Evolutionary conservation across 1,284 basidiomycete species (phyloP).

Genomic region (Coriolopsis trogii): DNA sequence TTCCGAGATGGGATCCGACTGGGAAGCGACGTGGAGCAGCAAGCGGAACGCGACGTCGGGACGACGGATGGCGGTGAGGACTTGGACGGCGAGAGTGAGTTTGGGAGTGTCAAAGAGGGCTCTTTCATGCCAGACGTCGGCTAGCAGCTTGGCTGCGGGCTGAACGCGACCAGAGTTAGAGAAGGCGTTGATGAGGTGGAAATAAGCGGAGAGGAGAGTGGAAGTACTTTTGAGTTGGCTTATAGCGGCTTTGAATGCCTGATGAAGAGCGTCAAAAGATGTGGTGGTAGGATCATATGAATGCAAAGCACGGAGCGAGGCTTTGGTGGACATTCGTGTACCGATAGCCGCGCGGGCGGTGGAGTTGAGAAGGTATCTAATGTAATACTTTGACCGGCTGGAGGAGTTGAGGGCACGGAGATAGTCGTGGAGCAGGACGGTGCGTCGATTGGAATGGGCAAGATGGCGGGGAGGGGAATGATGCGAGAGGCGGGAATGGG

Average conservation of each 20-base stretch:
- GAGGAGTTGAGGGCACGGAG: slow-evolving; percentile 9
- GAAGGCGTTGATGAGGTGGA: slow-evolving; percentile 57
- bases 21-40: slow-evolving; percentile 37
- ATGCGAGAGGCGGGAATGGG: no score
- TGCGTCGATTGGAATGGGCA: neutral
- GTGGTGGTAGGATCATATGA: no score
- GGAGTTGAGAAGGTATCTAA: slow-evolving; percentile 15
- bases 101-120: slow-evolving; percentile 45
- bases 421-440: slow-evolving; percentile 5
- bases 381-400: neutral
- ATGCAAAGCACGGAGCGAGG: no score
- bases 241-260: no score
- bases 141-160: slow-evolving; percentile 51
- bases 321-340: no score
- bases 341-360: slow-evolving; percentile 5
- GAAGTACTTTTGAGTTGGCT: no score
- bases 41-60: slow-evolving; percentile 52
- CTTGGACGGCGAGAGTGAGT: slow-evolving; percentile 53
- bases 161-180: no score
- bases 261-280: no score
- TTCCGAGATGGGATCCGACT: slow-evolving; percentile 5
- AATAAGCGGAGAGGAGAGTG: slow-evolving; percentile 48
- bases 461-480: no score
- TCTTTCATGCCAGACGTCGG: slow-evolving; percentile 37
- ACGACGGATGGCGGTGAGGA: slow-evolving; percentile 46